Percentiles rank a stretch among this genome's conserved stretches.
Conservation (phyloP, 225 moss, liverwort and hornwort species). For the Rhytidiadelphus loreus region DNA sequence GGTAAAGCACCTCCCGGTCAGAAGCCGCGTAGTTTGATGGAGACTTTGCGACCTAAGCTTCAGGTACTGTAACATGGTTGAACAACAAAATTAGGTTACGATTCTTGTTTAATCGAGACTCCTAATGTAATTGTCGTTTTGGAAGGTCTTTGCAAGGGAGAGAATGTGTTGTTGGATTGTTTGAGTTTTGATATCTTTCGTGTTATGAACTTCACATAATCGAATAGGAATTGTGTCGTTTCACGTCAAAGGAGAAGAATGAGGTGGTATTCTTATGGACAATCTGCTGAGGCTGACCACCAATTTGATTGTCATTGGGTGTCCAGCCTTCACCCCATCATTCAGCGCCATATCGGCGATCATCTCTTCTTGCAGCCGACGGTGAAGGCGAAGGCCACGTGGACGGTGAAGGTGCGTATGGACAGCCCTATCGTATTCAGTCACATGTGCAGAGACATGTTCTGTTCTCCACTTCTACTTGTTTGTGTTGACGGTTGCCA, state of each 20-base stretch:
- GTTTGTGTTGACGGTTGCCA: not conserved
- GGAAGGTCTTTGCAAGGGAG: not conserved
- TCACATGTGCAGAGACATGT: not conserved
- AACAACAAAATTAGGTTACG: not conserved
- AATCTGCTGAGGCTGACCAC: not conserved
- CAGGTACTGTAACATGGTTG: conserved; percentile 15
- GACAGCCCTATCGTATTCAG: not conserved
- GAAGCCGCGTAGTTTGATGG: conserved; percentile 51
- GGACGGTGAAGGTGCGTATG: conserved; percentile 24
- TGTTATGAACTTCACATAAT: not conserved
- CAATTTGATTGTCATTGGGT: conserved; percentile 4
- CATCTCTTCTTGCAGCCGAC: conserved; percentile 48
- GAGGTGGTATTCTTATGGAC: not conserved
- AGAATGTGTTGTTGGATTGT: not conserved
- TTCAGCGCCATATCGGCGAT: conserved; percentile 24
- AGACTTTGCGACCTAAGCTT: conserved; percentile 49
- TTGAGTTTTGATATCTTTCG: not conserved
- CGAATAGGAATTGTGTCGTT: not conserved
- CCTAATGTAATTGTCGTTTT: not conserved
- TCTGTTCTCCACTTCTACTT: not conserved
- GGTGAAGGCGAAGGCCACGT: conserved; percentile 43
- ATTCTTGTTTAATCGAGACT: not conserved
- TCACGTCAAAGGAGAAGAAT: not conserved
- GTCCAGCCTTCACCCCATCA: conserved; percentile 44
- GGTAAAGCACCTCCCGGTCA: conserved; percentile 56